These are phyloP conservation scores for Abelmoschus esculentus DNA, from an alignment of 345 rosid genomes.

Conservation along the genomic window DNA sequence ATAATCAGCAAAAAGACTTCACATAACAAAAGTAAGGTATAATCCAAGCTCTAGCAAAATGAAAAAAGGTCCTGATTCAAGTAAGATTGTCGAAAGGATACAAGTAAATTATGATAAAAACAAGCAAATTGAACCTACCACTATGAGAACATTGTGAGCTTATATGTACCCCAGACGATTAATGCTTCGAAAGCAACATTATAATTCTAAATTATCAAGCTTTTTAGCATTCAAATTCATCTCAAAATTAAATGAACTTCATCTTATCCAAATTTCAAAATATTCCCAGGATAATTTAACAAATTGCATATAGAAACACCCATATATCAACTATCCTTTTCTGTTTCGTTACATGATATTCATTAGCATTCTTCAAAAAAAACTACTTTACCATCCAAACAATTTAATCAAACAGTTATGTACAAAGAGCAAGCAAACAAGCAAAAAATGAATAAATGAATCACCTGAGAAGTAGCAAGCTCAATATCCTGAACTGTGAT, in stretches of 20 bases:
- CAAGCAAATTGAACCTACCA: background rate
- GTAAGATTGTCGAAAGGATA: background rate
- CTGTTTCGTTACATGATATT: too few relatives aligned
- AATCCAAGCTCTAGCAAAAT: background rate
- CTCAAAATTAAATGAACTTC: background rate
- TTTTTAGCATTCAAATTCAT: background rate
- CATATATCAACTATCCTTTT: background rate
- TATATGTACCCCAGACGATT: background rate
- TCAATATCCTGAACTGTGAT: conserved; percentile 48
- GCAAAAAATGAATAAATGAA: background rate
- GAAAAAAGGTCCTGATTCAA: background rate
- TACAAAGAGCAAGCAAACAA: background rate
- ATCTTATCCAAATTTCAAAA: background rate
- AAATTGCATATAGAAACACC: background rate
- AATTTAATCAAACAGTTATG: conserved; percentile 13
- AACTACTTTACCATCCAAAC: background rate
- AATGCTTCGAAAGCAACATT: background rate
- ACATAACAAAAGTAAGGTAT: background rate
- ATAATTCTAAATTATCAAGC: background rate
- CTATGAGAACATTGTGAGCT: background rate
- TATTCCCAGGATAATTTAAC: background rate
- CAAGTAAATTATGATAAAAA: background rate
- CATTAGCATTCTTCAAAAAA: too few relatives aligned
- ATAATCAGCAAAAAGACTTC: background rate
- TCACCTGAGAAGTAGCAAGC: conserved; percentile 70